Evolutionary conservation across 805 yeast species (phyloP).

Genomic region (Saturnispora serradocipensis): DNA sequence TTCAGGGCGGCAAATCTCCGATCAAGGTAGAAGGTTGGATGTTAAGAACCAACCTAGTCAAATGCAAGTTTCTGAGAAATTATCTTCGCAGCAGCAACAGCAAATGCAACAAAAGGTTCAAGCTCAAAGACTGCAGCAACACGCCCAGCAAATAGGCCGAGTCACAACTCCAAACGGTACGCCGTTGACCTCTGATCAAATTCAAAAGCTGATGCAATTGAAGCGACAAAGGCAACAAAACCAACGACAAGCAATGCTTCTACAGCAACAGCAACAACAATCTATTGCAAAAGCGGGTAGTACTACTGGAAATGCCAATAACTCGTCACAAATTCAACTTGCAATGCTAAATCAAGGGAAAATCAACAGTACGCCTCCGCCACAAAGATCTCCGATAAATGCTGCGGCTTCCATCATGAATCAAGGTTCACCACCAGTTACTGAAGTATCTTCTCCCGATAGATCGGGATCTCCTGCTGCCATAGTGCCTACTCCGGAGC

Average conservation of each 20-base stretch:
- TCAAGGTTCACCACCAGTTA: background rate
- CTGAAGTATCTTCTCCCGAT: conserved; percentile 2
- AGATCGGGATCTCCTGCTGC: conserved; percentile 5
- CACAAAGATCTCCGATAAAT: background rate
- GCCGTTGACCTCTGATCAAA: conserved; percentile 51
- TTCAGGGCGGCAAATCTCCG: conserved; percentile 13
- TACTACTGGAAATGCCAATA: conserved; percentile 12
- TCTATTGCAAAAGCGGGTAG: conserved; percentile 17
- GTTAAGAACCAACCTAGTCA: conserved; percentile 5
- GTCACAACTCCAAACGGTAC: conserved; percentile 47
- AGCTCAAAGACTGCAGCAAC: background rate
- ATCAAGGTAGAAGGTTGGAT: conserved; percentile 11
- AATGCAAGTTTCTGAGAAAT: conserved; percentile 7
- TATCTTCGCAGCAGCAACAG: conserved; percentile 8
- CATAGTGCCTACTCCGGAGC: conserved; percentile 21
- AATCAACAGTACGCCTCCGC: background rate
- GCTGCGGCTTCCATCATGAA: background rate
- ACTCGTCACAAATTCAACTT: background rate
- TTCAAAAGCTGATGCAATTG: conserved; percentile 46
- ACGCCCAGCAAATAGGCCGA: conserved; percentile 12
- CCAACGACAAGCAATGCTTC: conserved; percentile 30
- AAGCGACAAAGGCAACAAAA: conserved; percentile 37
- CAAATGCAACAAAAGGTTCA: conserved; percentile 1
- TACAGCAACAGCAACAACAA: conserved; percentile 27
- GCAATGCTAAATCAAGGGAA: background rate